Evolutionary conservation across 1,284 basidiomycete species (phyloP).

Genomic region (Agaricales sp.): DNA sequence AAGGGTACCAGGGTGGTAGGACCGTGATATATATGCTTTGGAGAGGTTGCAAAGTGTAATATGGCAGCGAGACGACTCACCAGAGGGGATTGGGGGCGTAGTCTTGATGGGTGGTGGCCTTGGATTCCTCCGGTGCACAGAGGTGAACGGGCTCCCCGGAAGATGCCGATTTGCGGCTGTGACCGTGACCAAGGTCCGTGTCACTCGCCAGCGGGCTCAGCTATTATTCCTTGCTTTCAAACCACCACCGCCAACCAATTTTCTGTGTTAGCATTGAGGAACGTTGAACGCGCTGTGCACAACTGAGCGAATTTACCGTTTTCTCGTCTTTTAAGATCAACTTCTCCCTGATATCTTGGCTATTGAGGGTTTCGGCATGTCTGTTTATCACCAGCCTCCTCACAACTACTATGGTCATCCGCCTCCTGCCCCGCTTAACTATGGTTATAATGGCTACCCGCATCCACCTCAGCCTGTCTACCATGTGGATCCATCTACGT

Average conservation of each 20-base stretch:
- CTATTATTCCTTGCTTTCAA: background rate
- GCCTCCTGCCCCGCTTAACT: too few relatives aligned
- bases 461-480: slow-evolving; percentile 34
- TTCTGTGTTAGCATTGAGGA: background rate
- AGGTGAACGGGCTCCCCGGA: too few relatives aligned
- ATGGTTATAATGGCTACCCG: slow-evolving; percentile 32
- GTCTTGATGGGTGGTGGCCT: background rate
- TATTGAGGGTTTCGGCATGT: slow-evolving; percentile 28
- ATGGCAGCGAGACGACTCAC: background rate
- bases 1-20: background rate
- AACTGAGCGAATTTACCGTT: too few relatives aligned
- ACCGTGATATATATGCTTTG: too few relatives aligned
- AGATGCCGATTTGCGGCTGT: too few relatives aligned
- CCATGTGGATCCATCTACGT: slow-evolving; percentile 62
- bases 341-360: background rate
- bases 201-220: background rate
- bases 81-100: background rate
- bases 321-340: too few relatives aligned
- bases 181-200: background rate
- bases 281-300: background rate
- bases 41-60: background rate
- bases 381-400: slow-evolving; percentile 35
- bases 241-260: background rate
- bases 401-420: slow-evolving; percentile 33
- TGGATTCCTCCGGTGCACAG: too few relatives aligned